Base-by-base conservation (phyloP, 2,329 filamentous ascomycete species). In the Penicillium sp. region DNA sequence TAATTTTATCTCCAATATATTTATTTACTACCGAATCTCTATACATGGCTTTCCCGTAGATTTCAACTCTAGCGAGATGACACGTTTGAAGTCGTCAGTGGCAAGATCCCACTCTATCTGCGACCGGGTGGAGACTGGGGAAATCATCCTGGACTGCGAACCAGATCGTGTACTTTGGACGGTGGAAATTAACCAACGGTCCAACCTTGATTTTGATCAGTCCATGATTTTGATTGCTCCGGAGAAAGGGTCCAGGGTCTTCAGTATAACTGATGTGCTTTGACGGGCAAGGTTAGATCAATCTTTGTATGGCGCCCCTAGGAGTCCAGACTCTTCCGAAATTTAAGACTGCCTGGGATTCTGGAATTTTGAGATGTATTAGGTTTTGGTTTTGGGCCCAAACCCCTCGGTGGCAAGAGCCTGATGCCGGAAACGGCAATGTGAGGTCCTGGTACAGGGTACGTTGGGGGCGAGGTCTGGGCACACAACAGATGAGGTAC, bases 161-260 rank as follows among this genome's bases (percentile, higher is more conserved):
- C 64, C 64, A 62, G 62, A 64, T 63, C 53, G 37, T 33, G 37
- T 47, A 24, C 29, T 21, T 39, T 33, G 48, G 46, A 58, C 55
- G 35, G 57, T 60, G 64, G 64, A 65, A 63, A 65, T 63, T 58
- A 59, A 11, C 5, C 46, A 54, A 52, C 51, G 50, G 57, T 54
- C 31, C 31, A 61, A 59, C 51, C n/a, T 19, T 47, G 21, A 19
- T 29, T 29, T 4, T 4, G 21, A n/a, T 27, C 43, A 2, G 13
- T 46, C 43, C 13, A 46, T 27, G n/a, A 13, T 14, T 42, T 4
- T 21, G 19, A 42, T 42, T 21, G 39, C 39, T 42, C 19, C 39
- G 22, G 16, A 9, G n/a, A 19, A 22, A 22, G 39, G 39, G n/a
- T 14, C 16, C 35, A 39, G n/a, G 35, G 35, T 39, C 35, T 19